Evolutionary conservation across 306 rosid species (phyloP).

Genomic region (Malus sylvestris): DNA sequence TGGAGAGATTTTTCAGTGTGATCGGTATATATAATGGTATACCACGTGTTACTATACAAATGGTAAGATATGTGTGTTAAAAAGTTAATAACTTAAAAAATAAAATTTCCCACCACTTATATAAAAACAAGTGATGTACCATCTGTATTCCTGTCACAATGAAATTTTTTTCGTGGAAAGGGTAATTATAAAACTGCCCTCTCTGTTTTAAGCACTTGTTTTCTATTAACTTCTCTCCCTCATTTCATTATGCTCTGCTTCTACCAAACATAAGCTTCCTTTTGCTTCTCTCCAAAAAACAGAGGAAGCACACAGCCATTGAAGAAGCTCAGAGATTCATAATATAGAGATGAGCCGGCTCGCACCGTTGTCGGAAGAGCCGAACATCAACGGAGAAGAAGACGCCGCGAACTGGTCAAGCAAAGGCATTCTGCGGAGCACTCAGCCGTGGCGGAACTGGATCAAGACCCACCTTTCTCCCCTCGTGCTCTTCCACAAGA

Average conservation of each 20-base stretch:
- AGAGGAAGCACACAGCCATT: background rate
- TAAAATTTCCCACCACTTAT: too few species aligned
- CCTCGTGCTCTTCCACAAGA: constrained; percentile 43
- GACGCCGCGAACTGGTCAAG: constrained; percentile 19
- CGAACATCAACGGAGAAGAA: constrained; percentile 52
- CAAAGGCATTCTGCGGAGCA: constrained; percentile 32
- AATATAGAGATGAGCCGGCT: constrained; percentile 44
- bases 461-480: constrained; percentile 66
- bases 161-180: background rate
- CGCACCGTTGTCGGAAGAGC: constrained; percentile 87
- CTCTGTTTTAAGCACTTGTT: background rate
- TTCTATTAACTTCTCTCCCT: background rate
- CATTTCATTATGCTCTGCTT: background rate
- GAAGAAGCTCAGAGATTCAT: background rate
- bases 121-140: too few species aligned
- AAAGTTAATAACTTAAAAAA: too few species aligned
- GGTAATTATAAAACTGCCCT: background rate
- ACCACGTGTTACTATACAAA: too few species aligned
- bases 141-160: too few species aligned
- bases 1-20: background rate
- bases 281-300: background rate
- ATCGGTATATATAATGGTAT: too few species aligned
- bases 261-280: background rate
- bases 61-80: too few species aligned
- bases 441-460: constrained; percentile 77